A percentile compares a stretch with the other conserved stretches of the same genome.
phyloP scores from a whole-genome alignment of 2,329 filamentous ascomycete genomes.

The Akanthomyces uredinophilus region DNA sequence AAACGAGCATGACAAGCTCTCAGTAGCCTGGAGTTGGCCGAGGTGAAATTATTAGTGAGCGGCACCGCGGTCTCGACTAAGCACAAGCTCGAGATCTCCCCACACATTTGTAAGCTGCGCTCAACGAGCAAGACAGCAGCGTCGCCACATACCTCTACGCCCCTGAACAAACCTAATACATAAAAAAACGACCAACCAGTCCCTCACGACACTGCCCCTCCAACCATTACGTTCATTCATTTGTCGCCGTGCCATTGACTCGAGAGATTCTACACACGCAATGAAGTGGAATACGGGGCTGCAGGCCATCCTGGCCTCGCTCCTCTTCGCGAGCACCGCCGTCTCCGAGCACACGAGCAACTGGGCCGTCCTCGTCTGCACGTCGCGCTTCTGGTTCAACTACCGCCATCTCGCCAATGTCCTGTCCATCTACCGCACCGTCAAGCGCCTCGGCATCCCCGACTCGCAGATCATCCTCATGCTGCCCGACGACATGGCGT shows the following conservation, averaged over 20 bases:
- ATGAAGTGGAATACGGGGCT: slow-evolving; percentile 49
- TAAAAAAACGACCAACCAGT: background rate
- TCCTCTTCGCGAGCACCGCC: slow-evolving; percentile 41
- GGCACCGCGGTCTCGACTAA: background rate
- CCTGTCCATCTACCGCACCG: slow-evolving; percentile 92
- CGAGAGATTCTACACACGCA: slow-evolving; percentile 6
- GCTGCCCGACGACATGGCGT: slow-evolving; percentile 99
- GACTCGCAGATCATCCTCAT: slow-evolving; percentile 99
- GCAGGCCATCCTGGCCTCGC: slow-evolving; percentile 43
- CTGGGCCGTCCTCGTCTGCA: slow-evolving; percentile 98
- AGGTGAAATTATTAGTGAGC: background rate
- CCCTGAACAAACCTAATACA: background rate
- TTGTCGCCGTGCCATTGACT: background rate
- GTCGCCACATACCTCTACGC: slow-evolving; percentile 1
- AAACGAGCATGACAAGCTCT: no score
- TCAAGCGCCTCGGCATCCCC: slow-evolving; percentile 94
- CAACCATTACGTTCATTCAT: background rate
- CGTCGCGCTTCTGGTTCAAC: slow-evolving; percentile 99
- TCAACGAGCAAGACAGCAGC: background rate
- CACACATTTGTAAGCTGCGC: slow-evolving; percentile 12
- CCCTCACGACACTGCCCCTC: background rate
- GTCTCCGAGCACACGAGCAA: slow-evolving; percentile 87
- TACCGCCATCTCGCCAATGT: slow-evolving; percentile 98
- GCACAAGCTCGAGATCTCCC: background rate
- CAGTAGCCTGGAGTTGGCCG: background rate